Evolutionary conservation across 140 eudicot genomes (phyloP).

Genomic region (Oenanthe javanica): DNA sequence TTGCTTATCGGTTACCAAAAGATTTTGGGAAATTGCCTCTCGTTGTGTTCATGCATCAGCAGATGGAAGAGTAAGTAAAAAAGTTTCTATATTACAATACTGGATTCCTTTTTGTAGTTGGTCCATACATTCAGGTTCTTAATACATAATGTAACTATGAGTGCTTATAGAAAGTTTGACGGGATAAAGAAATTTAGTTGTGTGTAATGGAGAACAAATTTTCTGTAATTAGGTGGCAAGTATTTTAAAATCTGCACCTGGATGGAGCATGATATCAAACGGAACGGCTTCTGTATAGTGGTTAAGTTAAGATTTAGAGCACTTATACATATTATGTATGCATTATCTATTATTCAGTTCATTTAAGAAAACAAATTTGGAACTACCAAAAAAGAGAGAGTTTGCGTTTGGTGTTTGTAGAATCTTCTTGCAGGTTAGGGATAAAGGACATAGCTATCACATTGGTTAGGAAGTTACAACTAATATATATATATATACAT

Average conservation of each 20-base stretch:
- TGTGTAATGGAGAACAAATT: not conserved
- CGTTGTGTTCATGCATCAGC: slow-evolving; percentile 79
- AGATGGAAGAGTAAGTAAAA: slow-evolving; percentile 68
- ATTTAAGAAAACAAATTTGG: not conserved
- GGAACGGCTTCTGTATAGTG: not conserved
- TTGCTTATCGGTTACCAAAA: slow-evolving; percentile 72
- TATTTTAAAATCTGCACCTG: not conserved
- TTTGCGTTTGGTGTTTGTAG: not conserved
- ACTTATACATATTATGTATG: not conserved
- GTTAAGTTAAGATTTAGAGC: not conserved
- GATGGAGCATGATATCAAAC: not conserved
- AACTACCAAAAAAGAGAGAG: not conserved
- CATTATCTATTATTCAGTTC: not conserved
- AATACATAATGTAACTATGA: not conserved
- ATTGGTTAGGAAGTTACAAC: not conserved
- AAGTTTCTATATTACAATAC: not conserved
- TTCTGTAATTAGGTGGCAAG: not conserved
- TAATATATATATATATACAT: not conserved
- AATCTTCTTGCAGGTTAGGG: not conserved
- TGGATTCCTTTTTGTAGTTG: not conserved
- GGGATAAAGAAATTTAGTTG: not conserved
- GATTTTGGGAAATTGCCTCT: slow-evolving; percentile 36
- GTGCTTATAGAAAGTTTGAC: not conserved
- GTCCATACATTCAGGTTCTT: not conserved
- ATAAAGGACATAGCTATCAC: not conserved